Evolutionary conservation across 805 yeast genomes (phyloP), one percentile per base, ranked within the genome.

Genomic region (Sugiyamaella chiloensis): DNA sequence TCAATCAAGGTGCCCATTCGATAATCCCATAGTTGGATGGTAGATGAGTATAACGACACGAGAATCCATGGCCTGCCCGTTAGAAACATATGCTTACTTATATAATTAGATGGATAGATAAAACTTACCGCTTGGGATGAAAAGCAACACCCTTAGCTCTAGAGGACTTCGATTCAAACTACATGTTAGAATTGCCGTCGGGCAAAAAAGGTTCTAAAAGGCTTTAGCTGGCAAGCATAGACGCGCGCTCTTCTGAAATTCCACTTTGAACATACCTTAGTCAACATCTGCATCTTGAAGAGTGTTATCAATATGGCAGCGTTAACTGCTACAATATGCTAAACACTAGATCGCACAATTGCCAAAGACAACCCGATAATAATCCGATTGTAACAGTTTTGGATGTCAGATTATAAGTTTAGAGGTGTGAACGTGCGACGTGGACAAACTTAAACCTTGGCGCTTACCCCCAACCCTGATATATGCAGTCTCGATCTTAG

Each of bases 21-120:
- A 70, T 95, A 93, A 69, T 93, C 99, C 99, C 99, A 93, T 55
- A 93, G 76, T 68, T 95, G 99, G 65, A 93, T 91, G n/a, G 96
- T 89, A n/a, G 96, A 88, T 23, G 96, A 87, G 67, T 91, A 93
- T 52, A 95, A 76, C 5, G 98, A 89, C 27, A 90, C 98, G 59
- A 93, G 75, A 51, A 89, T 87, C 97, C 96, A 93, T 51, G 99
- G 97, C 67, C 93, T 76, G 40, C n/a, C n/a, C n/a, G n/a, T n/a
- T n/a, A n/a, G n/a, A n/a, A n/a, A n/a, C n/a, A n/a, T n/a, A n/a
- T n/a, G n/a, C n/a, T n/a, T n/a, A n/a, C n/a, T n/a, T n/a, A n/a
- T n/a, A n/a, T n/a, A n/a, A n/a, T n/a, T n/a, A n/a, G n/a, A n/a
- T n/a, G n/a, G n/a, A n/a, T n/a, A n/a, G 54, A 16, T 4, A 11